These are phyloP conservation scores for Apocynum venetum DNA, from an alignment of 257 asterid genomes.

Conservation along the genomic window DNA sequence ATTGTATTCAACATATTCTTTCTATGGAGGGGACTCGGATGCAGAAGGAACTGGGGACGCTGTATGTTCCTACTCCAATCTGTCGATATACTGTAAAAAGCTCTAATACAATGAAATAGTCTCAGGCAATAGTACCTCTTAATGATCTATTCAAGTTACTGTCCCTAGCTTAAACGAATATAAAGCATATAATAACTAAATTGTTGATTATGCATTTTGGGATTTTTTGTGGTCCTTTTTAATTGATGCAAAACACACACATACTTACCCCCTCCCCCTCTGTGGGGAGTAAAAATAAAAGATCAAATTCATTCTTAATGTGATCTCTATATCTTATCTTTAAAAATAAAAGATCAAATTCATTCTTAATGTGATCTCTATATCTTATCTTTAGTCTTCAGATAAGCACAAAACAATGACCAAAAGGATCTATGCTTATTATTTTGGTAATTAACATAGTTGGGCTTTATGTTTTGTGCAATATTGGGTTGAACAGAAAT, in stretches of 20 bases:
- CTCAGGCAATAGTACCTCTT: not conserved
- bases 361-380: not conserved
- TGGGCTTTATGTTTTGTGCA: not conserved
- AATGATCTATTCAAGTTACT: not conserved
- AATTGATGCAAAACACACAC: not conserved
- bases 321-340: not conserved
- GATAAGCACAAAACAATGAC: not conserved
- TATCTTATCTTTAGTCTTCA: not conserved
- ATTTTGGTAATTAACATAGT: not conserved
- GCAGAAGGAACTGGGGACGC: conserved; percentile 55
- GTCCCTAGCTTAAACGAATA: not conserved
- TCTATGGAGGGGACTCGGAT: conserved; percentile 72
- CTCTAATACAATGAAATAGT: not conserved
- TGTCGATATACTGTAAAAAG: not conserved
- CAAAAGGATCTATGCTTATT: not conserved
- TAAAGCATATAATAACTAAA: not conserved
- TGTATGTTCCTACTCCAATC: conserved; percentile 43
- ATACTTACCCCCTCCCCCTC: no score
- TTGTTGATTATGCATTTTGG: not conserved
- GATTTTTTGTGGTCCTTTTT: not conserved
- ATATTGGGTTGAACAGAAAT: not conserved
- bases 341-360: not conserved
- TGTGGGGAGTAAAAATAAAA: no score
- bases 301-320: not conserved
- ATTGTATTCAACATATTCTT: conserved; percentile 46